Conservation (phyloP, 2,329 filamentous ascomycete species). For the Fusarium equiseti region DNA sequence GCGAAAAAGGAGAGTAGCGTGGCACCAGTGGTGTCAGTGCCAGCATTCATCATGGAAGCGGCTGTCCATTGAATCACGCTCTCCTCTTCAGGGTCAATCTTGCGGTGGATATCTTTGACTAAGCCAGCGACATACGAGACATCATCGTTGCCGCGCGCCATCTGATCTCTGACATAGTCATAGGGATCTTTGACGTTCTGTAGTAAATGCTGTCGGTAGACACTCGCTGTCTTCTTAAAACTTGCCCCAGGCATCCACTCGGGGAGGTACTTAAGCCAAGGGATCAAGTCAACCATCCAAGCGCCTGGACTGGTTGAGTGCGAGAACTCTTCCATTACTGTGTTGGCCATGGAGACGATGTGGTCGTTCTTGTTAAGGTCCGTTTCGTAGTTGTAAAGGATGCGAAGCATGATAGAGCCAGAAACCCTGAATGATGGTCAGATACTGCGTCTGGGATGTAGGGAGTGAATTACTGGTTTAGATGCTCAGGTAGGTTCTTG, state of each 20-base stretch:
- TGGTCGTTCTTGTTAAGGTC: not conserved
- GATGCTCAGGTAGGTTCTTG: not conserved
- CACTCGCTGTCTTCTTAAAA: constrained; percentile 9
- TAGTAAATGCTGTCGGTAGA: not conserved
- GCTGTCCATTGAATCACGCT: constrained; percentile 21
- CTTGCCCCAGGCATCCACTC: constrained; percentile 17
- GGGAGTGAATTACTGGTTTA: constrained; percentile 1
- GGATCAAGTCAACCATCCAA: constrained; percentile 14
- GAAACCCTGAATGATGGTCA: not conserved
- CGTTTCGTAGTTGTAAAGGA: constrained; percentile 21
- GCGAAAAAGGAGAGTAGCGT: constrained; percentile 53
- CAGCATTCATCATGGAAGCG: constrained; percentile 46
- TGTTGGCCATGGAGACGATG: constrained; percentile 13
- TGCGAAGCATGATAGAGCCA: constrained; percentile 22
- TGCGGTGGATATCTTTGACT: constrained; percentile 7
- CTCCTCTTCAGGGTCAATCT: constrained; percentile 12
- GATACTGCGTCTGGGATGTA: rapidly evolving
- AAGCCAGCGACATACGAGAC: constrained; percentile 19
- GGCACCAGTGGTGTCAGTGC: constrained; percentile 49
- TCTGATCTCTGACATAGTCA: not conserved
- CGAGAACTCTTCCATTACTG: constrained; percentile 27
- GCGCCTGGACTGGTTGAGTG: constrained; percentile 13
- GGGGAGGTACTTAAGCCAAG: not conserved
- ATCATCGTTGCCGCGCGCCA: not conserved
- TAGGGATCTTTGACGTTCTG: constrained; percentile 15